Conservation (phyloP, 352 stramenopile genomes). For the Phytopythium montanum region DNA sequence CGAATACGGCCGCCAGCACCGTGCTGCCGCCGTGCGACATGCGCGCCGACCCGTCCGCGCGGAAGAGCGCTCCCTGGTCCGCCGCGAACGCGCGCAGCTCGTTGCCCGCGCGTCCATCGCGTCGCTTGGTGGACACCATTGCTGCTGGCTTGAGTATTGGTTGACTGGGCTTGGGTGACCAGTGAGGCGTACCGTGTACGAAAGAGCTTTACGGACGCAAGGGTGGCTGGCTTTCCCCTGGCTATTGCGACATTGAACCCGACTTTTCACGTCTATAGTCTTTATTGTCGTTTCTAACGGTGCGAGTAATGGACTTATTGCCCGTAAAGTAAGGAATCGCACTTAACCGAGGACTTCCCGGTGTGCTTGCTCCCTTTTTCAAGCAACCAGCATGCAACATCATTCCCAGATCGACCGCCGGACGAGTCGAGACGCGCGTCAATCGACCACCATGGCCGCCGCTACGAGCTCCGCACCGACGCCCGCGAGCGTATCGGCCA, state of each 20-base stretch:
- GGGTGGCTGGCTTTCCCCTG: background rate
- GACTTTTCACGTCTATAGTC: background rate
- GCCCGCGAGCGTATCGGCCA: constrained; percentile 32
- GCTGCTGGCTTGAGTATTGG: constrained; percentile 5
- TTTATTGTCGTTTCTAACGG: background rate
- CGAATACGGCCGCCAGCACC: constrained; percentile 74
- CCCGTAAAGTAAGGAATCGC: background rate
- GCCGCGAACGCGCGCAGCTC: constrained; percentile 73
- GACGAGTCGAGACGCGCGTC: background rate
- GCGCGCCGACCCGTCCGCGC: constrained; percentile 70
- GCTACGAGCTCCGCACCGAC: constrained; percentile 11
- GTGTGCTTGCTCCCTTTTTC: too few species aligned
- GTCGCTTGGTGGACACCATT: constrained; percentile 47
- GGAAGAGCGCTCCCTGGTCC: constrained; percentile 75
- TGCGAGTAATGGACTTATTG: background rate
- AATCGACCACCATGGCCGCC: constrained; percentile 1
- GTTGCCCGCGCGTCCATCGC: constrained; percentile 68
- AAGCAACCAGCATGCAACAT: background rate
- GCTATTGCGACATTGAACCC: background rate
- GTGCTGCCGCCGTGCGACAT: constrained; percentile 76
- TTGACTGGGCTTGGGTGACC: background rate
- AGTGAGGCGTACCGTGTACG: background rate
- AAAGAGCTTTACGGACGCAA: constrained; percentile 1
- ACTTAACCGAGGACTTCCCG: background rate
- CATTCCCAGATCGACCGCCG: background rate